Evolutionary conservation across 2,329 filamentous ascomycete species (phyloP).

Genomic region (Stemphylium vesicarium): DNA sequence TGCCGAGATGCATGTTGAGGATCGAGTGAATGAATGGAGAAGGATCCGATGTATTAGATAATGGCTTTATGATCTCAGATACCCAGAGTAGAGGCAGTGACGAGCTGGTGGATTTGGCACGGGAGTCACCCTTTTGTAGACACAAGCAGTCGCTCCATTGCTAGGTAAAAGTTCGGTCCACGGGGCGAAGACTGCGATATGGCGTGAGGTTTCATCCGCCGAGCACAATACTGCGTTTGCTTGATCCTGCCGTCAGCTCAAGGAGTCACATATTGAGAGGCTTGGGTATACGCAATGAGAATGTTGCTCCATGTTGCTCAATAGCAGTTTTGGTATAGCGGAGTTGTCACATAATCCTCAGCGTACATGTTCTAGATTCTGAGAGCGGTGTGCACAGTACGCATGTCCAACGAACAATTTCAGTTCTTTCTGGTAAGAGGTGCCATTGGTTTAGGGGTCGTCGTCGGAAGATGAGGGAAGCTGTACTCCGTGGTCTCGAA

Average conservation of each 20-base stretch:
- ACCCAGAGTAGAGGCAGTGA: background rate
- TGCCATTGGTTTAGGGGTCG: background rate
- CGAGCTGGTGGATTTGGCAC: background rate
- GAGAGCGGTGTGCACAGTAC: background rate
- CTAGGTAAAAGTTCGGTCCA: background rate
- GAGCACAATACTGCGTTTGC: background rate
- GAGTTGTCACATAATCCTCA: background rate
- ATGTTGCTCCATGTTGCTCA: background rate
- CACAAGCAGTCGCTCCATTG: background rate
- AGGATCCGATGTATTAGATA: background rate
- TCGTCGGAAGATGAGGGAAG: background rate
- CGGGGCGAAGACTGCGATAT: background rate
- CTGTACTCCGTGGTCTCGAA: constrained; percentile 1
- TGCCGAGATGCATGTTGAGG: constrained; percentile 21
- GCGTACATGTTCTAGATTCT: background rate
- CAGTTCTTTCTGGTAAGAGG: background rate
- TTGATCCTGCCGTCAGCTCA: background rate
- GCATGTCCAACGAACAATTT: background rate
- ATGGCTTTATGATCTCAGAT: background rate
- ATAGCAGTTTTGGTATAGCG: background rate
- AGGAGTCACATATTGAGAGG: background rate
- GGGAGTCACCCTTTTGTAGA: constrained; percentile 16
- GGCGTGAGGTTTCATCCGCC: constrained; percentile 14
- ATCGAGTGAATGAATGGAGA: background rate
- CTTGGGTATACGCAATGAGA: background rate